Evolutionary conservation across 2,329 filamentous ascomycete genomes (phyloP).

Genomic region (Aspergillus pseudoterreus): DNA sequence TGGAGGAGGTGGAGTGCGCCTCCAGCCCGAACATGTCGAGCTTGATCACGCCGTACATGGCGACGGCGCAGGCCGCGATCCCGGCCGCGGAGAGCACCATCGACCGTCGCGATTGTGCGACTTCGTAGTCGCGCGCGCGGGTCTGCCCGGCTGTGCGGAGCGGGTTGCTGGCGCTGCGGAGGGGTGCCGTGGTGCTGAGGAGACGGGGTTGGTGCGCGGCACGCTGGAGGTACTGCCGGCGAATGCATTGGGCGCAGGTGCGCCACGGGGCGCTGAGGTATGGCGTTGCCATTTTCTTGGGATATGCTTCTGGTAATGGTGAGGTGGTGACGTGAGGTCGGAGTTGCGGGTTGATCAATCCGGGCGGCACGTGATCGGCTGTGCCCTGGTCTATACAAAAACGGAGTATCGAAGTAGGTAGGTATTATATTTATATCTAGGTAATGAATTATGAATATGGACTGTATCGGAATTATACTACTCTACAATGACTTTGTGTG

Average conservation of each 20-base stretch:
- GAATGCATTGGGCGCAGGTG: conserved; percentile 24
- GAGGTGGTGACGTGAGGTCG: conserved; percentile 3
- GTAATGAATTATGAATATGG: not conserved
- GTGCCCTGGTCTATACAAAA: conserved; percentile 3
- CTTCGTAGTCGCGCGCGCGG: conserved; percentile 18
- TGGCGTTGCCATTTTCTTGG: conserved; percentile 9
- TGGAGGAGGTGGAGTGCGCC: not conserved
- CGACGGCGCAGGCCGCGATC: conserved; percentile 36
- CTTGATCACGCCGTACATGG: conserved; percentile 41
- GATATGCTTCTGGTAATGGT: not conserved
- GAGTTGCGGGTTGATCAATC: not conserved
- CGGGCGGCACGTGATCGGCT: conserved; percentile 5
- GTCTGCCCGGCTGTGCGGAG: conserved; percentile 23
- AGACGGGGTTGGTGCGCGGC: conserved; percentile 11
- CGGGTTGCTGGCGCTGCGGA: conserved; percentile 28
- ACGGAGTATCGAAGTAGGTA: no score
- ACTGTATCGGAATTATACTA: not conserved
- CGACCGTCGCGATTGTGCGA: conserved; percentile 28
- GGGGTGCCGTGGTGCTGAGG: conserved; percentile 25
- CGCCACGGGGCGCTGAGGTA: conserved; percentile 16
- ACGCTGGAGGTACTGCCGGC: conserved; percentile 14
- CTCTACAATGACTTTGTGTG: conserved; percentile 19
- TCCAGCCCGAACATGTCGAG: conserved; percentile 28
- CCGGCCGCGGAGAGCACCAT: conserved; percentile 34
- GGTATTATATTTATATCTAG: no score